phyloP scores from a whole-genome alignment of 1,284 basidiomycete genomes.

The Stygiomarasmius scandens region DNA sequence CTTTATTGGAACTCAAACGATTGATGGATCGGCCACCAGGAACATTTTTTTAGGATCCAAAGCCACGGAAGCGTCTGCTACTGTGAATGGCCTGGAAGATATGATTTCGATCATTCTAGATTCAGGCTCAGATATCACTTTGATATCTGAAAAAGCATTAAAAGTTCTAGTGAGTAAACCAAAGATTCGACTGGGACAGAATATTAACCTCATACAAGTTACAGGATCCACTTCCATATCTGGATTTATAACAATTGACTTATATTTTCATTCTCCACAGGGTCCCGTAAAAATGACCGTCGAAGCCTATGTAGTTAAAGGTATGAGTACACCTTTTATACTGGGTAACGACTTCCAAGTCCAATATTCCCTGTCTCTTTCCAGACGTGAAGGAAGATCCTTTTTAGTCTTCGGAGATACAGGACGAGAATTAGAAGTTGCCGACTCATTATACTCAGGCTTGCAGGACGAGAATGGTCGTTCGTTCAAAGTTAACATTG shows the following conservation, averaged over 20 bases:
- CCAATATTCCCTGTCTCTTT: conserved; percentile 30
- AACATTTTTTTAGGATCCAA: conserved; percentile 22
- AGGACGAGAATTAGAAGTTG: conserved; percentile 14
- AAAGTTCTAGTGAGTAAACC: conserved; percentile 12
- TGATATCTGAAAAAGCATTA: conserved; percentile 24
- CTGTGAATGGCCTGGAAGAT: conserved; percentile 8
- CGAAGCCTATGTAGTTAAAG: conserved; percentile 31
- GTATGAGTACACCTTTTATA: conserved; percentile 26
- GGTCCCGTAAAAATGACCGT: conserved; percentile 28
- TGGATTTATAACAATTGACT: conserved; percentile 24
- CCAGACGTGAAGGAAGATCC: conserved; percentile 18
- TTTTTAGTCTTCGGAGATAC: conserved; percentile 26
- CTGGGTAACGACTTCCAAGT: conserved; percentile 34
- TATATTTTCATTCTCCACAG: conserved; percentile 26
- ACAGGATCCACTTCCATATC: conserved; percentile 26
- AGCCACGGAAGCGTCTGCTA: conserved; percentile 17
- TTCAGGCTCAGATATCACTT: conserved; percentile 25
- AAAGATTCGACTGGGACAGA: conserved; percentile 20
- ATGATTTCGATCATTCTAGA: conserved; percentile 10
- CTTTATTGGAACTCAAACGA: conserved; percentile 10
- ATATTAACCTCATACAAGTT: conserved; percentile 27
- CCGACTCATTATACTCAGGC: conserved; percentile 7
- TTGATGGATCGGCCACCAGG: conserved; percentile 24
- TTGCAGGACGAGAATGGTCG: conserved; percentile 8
- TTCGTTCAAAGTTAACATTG: conserved; percentile 17